Conservation (phyloP, 768 basidiomycete species). For the Kwoniella botswanensis region DNA sequence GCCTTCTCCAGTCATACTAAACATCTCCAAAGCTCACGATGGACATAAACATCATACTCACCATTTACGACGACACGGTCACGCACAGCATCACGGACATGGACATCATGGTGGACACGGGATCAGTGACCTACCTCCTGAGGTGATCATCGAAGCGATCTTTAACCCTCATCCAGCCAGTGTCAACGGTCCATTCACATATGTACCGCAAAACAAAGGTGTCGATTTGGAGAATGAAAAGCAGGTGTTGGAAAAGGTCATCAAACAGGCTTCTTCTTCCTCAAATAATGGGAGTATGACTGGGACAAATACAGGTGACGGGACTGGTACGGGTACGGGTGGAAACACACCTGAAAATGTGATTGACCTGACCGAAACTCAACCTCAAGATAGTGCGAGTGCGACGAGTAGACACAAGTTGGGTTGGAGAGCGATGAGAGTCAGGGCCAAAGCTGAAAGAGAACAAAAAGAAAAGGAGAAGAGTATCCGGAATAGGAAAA, state of each 20-base stretch:
- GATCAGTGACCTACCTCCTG: slow-evolving; percentile 37
- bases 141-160: slow-evolving; percentile 47
- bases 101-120: slow-evolving; percentile 8
- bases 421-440: slow-evolving; percentile 18
- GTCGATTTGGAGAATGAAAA: slow-evolving; percentile 17
- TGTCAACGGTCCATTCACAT: slow-evolving; percentile 43
- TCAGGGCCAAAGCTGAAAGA: slow-evolving; percentile 9
- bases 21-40: slow-evolving; percentile 25
- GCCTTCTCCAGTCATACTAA: slow-evolving; percentile 14
- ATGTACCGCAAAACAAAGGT: slow-evolving; percentile 29
- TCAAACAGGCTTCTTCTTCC: slow-evolving; percentile 11
- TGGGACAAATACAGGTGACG: neutral
- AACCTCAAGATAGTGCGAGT: slow-evolving; percentile 1
- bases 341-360: slow-evolving; percentile 2
- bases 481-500: neutral
- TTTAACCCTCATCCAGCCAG: slow-evolving; percentile 43
- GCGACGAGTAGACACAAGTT: slow-evolving; percentile 10
- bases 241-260: slow-evolving; percentile 18
- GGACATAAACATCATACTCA: slow-evolving; percentile 33
- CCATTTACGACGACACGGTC: slow-evolving; percentile 16
- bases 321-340: neutral
- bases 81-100: slow-evolving; percentile 6
- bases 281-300: slow-evolving; percentile 1
- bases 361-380: slow-evolving; percentile 2
- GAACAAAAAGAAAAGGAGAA: slow-evolving; percentile 16